phyloP scores from a whole-genome alignment of 2,329 filamentous ascomycete genomes.

The Apiospora pterosperma region DNA sequence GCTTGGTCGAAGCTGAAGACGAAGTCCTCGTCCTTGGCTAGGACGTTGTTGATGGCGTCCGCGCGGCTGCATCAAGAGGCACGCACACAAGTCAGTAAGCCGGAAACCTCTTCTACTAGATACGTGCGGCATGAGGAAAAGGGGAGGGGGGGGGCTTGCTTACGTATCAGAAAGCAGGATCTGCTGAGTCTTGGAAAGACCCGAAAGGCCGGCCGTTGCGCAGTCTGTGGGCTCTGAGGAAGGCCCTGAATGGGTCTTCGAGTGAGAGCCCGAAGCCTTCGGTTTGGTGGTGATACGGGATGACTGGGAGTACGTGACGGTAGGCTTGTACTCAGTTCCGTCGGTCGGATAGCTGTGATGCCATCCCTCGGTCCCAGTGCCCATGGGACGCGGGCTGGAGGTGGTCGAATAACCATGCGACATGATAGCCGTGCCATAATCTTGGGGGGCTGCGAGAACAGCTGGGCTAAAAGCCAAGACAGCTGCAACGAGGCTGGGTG shows the following conservation, averaged over 20 bases:
- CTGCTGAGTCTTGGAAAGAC: constrained; percentile 32
- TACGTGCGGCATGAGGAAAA: background rate
- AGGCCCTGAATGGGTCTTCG: constrained; percentile 7
- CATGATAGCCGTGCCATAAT: constrained; percentile 11
- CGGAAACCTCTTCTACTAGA: no score
- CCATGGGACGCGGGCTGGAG: background rate
- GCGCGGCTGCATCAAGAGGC: constrained; percentile 26
- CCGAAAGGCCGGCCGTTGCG: constrained; percentile 11
- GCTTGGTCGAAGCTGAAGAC: constrained; percentile 44
- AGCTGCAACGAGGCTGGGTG: constrained; percentile 27
- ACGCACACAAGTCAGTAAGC: constrained; percentile 12
- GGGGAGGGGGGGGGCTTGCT: constrained; percentile 11
- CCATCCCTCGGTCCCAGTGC: background rate
- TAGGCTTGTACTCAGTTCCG: background rate
- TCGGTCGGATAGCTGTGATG: background rate
- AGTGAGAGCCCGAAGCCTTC: background rate
- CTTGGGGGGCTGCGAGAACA: constrained; percentile 2
- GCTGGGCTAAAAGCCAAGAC: constrained; percentile 37
- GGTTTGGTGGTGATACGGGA: background rate
- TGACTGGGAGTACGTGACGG: background rate
- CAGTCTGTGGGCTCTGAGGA: constrained; percentile 7
- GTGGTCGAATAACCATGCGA: constrained; percentile 5
- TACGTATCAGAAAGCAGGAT: constrained; percentile 37
- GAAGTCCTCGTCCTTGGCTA: constrained; percentile 41
- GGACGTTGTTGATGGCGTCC: constrained; percentile 39